Evolutionary conservation across 2,329 filamentous ascomycete species (phyloP).

Genomic region (Neofusicoccum ribis): DNA sequence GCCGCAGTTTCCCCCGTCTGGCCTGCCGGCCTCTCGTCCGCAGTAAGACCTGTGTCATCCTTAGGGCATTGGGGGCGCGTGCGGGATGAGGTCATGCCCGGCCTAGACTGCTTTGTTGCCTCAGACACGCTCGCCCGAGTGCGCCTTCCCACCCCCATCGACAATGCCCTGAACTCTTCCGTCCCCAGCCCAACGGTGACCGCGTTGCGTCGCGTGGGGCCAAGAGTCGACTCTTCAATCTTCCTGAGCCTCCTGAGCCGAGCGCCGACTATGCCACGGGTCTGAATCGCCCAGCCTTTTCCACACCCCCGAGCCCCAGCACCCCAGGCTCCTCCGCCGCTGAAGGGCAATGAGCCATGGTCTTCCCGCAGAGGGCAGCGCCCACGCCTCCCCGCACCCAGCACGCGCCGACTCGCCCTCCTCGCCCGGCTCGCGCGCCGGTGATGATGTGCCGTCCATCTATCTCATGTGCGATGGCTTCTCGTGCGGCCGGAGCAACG

Average conservation of each 20-base stretch:
- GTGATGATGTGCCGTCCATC: not conserved
- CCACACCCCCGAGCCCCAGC: not conserved
- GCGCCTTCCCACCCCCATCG: not conserved
- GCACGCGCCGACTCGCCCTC: not conserved
- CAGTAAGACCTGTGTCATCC: not conserved
- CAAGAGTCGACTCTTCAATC: no score
- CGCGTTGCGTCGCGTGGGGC: not conserved
- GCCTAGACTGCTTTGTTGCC: slow-evolving; percentile 14
- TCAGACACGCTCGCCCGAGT: not conserved
- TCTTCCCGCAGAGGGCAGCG: not conserved
- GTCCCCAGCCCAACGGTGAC: not conserved
- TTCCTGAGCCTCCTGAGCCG: not conserved
- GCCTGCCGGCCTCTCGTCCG: not conserved
- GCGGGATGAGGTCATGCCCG: not conserved
- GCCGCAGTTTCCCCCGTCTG: not conserved
- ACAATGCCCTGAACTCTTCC: not conserved
- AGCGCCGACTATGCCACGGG: not conserved
- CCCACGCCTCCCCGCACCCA: not conserved
- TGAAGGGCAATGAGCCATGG: slow-evolving; percentile 15
- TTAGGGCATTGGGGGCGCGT: not conserved
- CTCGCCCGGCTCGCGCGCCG: not conserved
- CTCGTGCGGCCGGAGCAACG: not conserved
- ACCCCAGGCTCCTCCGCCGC: not conserved
- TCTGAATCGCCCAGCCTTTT: not conserved
- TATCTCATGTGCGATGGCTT: slow-evolving; percentile 7